Evolutionary conservation across 768 basidiomycete species (phyloP).

Genomic region (Ephemerocybe angulata): DNA sequence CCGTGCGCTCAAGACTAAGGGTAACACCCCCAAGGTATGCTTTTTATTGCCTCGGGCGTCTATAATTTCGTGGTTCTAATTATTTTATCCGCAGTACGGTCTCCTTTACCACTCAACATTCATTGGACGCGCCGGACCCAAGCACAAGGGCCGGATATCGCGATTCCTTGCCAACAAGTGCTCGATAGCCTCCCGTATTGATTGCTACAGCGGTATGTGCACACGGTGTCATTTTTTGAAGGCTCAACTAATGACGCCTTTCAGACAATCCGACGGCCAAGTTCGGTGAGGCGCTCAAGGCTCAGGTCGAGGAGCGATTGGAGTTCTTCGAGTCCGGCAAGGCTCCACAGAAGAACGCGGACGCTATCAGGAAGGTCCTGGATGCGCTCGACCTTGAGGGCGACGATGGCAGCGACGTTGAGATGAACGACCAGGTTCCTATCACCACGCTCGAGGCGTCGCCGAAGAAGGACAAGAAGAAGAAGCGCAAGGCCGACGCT

Average conservation of each 20-base stretch:
- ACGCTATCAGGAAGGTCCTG: conserved; percentile 87
- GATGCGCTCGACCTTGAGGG: conserved; percentile 71
- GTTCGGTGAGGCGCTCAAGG: conserved; percentile 90
- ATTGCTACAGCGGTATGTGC: conserved; percentile 84
- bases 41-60: neutral
- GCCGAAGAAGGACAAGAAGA: conserved; percentile 57
- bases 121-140: conserved; percentile 91
- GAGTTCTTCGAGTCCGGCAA: conserved; percentile 91
- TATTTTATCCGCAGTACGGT: conserved; percentile 76
- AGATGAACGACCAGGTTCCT: conserved; percentile 40
- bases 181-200: conserved; percentile 94
- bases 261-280: conserved; percentile 84
- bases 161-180: conserved; percentile 99
- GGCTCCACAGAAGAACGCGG: conserved; percentile 86
- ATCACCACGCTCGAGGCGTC: conserved; percentile 59
- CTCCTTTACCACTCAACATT: conserved; percentile 96
- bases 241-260: neutral
- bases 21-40: conserved; percentile 91
- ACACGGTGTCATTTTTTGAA: neutral
- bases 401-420: conserved; percentile 47
- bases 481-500: conserved; percentile 63
- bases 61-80: neutral
- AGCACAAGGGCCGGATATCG: conserved; percentile 96
- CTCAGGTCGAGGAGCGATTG: conserved; percentile 94
- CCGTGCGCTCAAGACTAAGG: conserved; percentile 96